Conservation (phyloP, 106 monocot species). For the Dendrobium nobile region DNA sequence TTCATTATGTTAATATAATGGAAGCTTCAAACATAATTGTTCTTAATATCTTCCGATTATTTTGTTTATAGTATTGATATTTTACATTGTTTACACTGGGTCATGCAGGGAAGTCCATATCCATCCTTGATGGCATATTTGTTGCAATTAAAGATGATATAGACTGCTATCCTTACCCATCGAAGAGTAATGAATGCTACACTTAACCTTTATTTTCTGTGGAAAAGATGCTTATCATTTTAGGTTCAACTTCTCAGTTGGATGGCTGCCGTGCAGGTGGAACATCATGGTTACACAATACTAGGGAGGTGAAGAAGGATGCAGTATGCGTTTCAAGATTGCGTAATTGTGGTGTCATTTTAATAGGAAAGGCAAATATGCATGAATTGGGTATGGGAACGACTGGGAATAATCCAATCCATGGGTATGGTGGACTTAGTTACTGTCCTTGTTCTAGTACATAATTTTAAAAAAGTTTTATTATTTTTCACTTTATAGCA, state of each 20-base stretch:
- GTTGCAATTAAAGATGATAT: slow-evolving; percentile 95
- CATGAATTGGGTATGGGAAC: slow-evolving; percentile 94
- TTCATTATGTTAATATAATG: neutral
- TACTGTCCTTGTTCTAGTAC: neutral
- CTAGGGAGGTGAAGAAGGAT: slow-evolving; percentile 58
- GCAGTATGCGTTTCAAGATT: slow-evolving; percentile 88
- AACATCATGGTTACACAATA: slow-evolving; percentile 68
- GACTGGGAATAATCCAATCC: slow-evolving; percentile 90
- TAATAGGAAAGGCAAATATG: slow-evolving; percentile 98
- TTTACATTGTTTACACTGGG: neutral
- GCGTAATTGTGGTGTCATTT: slow-evolving; percentile 76
- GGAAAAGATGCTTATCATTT: neutral
- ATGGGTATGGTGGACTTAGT: slow-evolving; percentile 53
- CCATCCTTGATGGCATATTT: slow-evolving; percentile 96
- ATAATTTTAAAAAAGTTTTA: neutral
- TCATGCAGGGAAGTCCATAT: slow-evolving; percentile 64
- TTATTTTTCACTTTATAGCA: neutral
- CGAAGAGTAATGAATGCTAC: slow-evolving; percentile 41
- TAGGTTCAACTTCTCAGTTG: slow-evolving; percentile 2
- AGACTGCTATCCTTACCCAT: slow-evolving; percentile 86
- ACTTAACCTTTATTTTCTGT: neutral
- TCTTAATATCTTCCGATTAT: neutral
- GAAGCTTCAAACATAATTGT: neutral
- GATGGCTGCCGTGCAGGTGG: slow-evolving; percentile 47
- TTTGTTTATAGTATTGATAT: neutral